Percentiles rank a stretch among this genome's conserved stretches.
phyloP scores from a whole-genome alignment of 345 rosid genomes.

The Citrus mangshanensis region DNA sequence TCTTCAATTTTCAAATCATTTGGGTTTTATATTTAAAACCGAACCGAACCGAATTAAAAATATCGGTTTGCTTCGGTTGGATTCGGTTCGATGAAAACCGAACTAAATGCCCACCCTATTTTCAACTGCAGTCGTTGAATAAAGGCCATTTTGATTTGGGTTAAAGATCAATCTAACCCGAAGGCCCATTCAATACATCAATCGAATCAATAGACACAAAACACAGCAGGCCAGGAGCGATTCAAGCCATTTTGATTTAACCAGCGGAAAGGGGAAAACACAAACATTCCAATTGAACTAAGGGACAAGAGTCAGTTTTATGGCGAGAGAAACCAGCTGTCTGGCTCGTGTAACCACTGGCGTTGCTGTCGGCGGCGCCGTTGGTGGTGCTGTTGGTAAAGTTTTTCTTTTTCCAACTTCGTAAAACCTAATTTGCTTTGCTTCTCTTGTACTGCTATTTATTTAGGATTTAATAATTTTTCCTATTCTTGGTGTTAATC shows the following conservation, averaged over 20 bases:
- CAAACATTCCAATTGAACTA: neutral
- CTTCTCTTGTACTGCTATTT: neutral
- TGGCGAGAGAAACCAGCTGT: constrained; percentile 83
- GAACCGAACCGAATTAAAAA: too few relatives aligned
- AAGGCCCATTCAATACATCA: neutral
- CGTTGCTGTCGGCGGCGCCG: constrained; percentile 90
- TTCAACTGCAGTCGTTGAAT: neutral
- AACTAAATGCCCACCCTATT: too few relatives aligned
- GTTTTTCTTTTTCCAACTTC: neutral
- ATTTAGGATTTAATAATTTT: neutral
- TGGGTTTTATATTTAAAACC: too few relatives aligned
- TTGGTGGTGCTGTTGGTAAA: constrained; percentile 90
- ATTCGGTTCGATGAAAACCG: too few relatives aligned
- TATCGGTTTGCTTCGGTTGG: too few relatives aligned
- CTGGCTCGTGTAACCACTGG: constrained; percentile 76
- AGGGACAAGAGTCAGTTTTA: neutral
- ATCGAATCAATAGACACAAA: neutral
- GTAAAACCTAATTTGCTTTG: too few relatives aligned
- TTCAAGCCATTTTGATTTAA: neutral
- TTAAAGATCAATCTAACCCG: neutral
- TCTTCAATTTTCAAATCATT: too few relatives aligned
- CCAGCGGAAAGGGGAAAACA: too few relatives aligned
- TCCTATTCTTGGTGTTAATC: neutral
- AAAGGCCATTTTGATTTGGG: neutral
- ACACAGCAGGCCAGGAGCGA: neutral